phyloP scores from a whole-genome alignment of 768 basidiomycete species.

The Panus rudis region DNA sequence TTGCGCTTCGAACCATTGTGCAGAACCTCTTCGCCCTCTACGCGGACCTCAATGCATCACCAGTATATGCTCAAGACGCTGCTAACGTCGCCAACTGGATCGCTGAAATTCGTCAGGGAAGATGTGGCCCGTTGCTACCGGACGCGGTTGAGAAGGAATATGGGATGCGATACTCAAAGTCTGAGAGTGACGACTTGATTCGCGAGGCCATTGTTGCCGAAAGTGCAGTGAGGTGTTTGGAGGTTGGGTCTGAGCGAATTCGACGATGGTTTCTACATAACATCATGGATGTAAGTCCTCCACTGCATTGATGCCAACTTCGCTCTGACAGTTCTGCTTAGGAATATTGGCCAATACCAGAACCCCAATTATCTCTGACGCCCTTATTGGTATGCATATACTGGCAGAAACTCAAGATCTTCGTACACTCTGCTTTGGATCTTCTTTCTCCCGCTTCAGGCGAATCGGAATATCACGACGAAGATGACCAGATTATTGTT shows the following conservation, averaged over 20 bases:
- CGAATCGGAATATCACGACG: conserved; percentile 7
- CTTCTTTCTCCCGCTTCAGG: conserved; percentile 24
- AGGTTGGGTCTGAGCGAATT: conserved; percentile 36
- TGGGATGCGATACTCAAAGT: conserved; percentile 25
- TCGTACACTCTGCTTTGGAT: conserved; percentile 27
- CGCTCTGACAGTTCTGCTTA: conserved; percentile 15
- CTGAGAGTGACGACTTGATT: conserved; percentile 33
- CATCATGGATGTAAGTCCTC: conserved; percentile 38
- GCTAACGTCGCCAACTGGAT: conserved; percentile 37
- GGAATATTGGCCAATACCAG: conserved; percentile 44
- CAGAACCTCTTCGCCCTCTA: conserved; percentile 47
- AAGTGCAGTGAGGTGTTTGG: conserved; percentile 37
- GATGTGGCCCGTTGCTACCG: conserved; percentile 42
- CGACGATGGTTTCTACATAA: conserved; percentile 46
- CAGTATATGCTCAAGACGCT: conserved; percentile 25
- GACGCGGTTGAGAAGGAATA: conserved; percentile 45
- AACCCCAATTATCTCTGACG: conserved; percentile 28
- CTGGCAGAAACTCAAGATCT: conserved; percentile 37
- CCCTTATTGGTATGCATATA: conserved; percentile 41
- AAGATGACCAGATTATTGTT: conserved; percentile 28
- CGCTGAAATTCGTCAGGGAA: conserved; percentile 36
- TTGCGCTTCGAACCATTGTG: conserved; percentile 44
- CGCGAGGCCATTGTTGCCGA: conserved; percentile 41
- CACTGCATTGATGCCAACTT: background rate
- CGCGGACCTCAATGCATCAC: conserved; percentile 27